Evolutionary conservation across 768 basidiomycete genomes (phyloP).

Genomic region (Termitomyces sp.): DNA sequence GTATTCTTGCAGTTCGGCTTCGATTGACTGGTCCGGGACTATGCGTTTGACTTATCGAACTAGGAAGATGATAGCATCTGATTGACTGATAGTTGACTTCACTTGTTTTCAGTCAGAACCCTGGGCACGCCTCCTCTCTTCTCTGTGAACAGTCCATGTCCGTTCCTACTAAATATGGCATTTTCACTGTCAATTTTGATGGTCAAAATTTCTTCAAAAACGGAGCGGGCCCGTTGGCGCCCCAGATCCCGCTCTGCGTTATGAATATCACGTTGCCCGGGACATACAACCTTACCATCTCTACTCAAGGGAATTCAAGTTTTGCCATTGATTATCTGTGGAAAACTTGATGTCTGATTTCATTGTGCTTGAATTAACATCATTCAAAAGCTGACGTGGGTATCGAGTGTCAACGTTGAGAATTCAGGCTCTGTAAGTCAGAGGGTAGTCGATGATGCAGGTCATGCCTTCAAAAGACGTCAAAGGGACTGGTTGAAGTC

Average conservation of each 20-base stretch:
- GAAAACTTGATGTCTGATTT: background rate
- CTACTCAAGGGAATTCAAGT: background rate
- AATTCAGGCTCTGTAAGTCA: conserved; percentile 2
- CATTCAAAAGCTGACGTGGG: conserved; percentile 7
- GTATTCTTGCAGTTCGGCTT: background rate
- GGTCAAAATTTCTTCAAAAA: background rate
- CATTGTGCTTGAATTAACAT: background rate
- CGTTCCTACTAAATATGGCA: conserved; percentile 6
- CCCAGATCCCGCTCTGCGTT: background rate
- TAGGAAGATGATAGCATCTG: background rate
- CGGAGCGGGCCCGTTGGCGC: background rate
- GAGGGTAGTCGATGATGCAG: conserved; percentile 7
- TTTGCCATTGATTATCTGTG: conserved; percentile 8
- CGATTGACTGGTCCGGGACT: background rate
- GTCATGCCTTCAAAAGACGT: background rate
- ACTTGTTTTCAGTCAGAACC: no score
- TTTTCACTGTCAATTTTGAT: conserved; percentile 6
- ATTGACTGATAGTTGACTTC: background rate
- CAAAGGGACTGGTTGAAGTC: background rate
- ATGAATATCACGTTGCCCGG: background rate
- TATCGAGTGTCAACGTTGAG: conserved; percentile 1
- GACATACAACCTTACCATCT: conserved; percentile 3
- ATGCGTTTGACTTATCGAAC: background rate
- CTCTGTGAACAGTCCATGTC: background rate
- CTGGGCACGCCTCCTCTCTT: background rate